A percentile compares a stretch with the other conserved stretches of the same genome.
These are phyloP conservation scores for Yamadazyma laniorum DNA, from an alignment of 805 yeast species.

Conservation along the genomic window DNA sequence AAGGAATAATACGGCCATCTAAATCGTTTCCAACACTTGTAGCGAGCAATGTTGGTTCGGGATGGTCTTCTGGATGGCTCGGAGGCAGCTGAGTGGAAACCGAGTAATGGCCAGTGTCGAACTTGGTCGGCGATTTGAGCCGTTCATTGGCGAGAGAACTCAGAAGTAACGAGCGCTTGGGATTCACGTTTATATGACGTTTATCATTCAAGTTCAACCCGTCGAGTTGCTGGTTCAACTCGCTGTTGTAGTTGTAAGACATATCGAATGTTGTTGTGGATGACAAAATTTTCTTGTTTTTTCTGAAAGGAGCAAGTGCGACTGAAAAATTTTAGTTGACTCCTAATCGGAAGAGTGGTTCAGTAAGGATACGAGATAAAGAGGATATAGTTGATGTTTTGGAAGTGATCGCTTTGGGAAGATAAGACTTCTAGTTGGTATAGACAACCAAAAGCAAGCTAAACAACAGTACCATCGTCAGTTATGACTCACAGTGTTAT, in stretches of 20 bases:
- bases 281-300: constrained; percentile 4
- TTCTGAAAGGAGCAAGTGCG: constrained; percentile 7
- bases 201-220: constrained; percentile 11
- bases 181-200: constrained; percentile 2
- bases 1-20: constrained; percentile 40
- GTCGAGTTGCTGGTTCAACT: constrained; percentile 12
- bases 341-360: not conserved
- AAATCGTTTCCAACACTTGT: constrained; percentile 42
- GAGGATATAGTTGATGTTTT: too few species aligned
- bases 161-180: constrained; percentile 17
- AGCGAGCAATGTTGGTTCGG: constrained; percentile 44
- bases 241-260: not conserved
- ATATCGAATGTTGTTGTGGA: not conserved
- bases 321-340: constrained; percentile 5
- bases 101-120: not conserved
- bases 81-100: not conserved
- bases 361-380: too few species aligned
- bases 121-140: not conserved
- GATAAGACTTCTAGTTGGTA: too few species aligned
- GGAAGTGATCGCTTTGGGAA: too few species aligned
- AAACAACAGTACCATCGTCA: too few species aligned
- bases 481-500: too few species aligned
- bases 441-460: too few species aligned
- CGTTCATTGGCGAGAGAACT: constrained; percentile 16
- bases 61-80: constrained; percentile 22